A percentile compares a stretch with the other conserved stretches of the same genome.
Evolutionary conservation across 2,329 filamentous ascomycete genomes (phyloP).

Genomic region (Xylaria sp.): DNA sequence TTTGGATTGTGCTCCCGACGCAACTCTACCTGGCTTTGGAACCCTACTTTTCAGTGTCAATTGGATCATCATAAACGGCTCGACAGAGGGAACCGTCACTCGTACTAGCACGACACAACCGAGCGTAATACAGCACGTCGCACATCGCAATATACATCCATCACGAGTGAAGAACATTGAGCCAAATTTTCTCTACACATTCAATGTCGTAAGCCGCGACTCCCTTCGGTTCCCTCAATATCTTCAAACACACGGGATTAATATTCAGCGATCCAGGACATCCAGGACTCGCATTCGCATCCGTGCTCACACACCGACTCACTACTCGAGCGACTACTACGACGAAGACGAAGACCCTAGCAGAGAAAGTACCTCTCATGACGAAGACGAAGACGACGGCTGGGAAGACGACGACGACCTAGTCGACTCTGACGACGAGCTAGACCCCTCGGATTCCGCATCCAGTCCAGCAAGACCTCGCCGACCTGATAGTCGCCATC

Average conservation of each 20-base stretch:
- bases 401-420: constrained; percentile 23
- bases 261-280: constrained; percentile 22
- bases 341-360: constrained; percentile 25
- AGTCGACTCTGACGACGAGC: constrained; percentile 48
- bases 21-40: background rate
- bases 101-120: background rate
- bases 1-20: constrained; percentile 3
- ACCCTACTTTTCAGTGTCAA: background rate
- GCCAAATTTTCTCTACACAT: constrained; percentile 42
- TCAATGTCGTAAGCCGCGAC: constrained; percentile 52
- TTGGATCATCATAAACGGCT: constrained; percentile 7
- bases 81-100: constrained; percentile 5
- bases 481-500: constrained; percentile 42
- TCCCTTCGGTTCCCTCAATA: constrained; percentile 25
- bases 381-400: constrained; percentile 51
- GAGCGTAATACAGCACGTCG: background rate
- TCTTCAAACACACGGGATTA: constrained; percentile 23
- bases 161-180: constrained; percentile 53
- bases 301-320: background rate
- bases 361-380: constrained; percentile 32
- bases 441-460: constrained; percentile 65
- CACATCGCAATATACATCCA: too few species aligned
- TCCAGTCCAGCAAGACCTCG: constrained; percentile 49
- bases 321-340: constrained; percentile 11
- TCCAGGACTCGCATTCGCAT: constrained; percentile 27